A percentile compares a stretch with the other conserved stretches of the same genome.
Conservation (phyloP, 2,329 filamentous ascomycete species). For the Microsporum canis region DNA sequence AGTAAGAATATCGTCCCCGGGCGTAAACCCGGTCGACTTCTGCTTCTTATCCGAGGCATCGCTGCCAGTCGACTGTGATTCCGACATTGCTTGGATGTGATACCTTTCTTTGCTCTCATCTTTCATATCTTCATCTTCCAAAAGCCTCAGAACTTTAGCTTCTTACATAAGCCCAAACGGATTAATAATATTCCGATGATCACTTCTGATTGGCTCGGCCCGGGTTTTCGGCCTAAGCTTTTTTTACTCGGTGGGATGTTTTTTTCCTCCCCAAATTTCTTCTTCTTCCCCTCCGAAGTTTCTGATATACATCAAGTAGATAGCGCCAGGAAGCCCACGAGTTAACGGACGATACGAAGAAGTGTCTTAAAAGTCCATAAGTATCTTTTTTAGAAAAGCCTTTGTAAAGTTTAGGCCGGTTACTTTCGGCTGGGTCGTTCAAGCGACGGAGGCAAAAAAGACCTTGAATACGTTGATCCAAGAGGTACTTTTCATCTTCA, state of each 20-base stretch:
- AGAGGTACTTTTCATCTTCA: neutral
- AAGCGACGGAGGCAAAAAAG: neutral
- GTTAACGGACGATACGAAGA: neutral
- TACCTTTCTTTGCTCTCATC: neutral
- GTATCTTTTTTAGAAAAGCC: neutral
- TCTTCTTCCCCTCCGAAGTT: neutral
- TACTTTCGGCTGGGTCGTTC: neutral
- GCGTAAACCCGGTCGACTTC: conserved; percentile 27
- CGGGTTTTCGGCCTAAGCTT: neutral
- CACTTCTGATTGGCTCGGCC: neutral
- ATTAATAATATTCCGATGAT: neutral
- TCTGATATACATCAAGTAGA: neutral
- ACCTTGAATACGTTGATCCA: neutral
- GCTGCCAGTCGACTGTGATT: conserved; percentile 12
- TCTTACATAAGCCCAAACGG: neutral
- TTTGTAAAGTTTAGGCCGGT: conserved; percentile 1
- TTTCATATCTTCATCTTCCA: neutral
- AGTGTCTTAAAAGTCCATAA: neutral
- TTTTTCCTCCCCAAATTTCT: neutral
- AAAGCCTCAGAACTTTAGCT: neutral
- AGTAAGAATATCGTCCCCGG: conserved; percentile 34
- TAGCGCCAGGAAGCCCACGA: neutral
- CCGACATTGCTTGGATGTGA: conserved; percentile 19
- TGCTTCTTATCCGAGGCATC: conserved; percentile 16
- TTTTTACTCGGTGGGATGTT: neutral